Base-by-base conservation (phyloP, 176 grass and related monocot genomes). In the Oryza australiensis region DNA sequence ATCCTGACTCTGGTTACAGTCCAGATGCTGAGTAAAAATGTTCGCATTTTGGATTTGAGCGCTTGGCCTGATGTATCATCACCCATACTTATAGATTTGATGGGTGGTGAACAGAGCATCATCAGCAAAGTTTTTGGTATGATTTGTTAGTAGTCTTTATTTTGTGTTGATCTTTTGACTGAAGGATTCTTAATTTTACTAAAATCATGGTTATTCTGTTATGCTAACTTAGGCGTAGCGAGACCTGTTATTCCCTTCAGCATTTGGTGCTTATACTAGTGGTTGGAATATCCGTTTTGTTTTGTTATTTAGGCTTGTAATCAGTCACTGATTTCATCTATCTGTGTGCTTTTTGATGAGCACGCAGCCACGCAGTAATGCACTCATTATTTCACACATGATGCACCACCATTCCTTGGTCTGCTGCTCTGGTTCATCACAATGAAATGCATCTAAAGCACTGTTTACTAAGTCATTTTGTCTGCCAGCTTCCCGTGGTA, bases 1-100 rank as follows among this genome's bases (percentile, higher is more conserved):
- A 86, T 72, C 86, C 92, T 95, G 92, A 98, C 95, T 91, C 83
- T 98, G 86, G 90, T 95, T 90, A 98, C 95, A 95, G 95, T 98
- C 92, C 95, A 98, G 95, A 95, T 98, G 76, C 84, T 90, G 90
- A 95, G 82, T 82, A 87, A 82, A 86, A 82, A 78, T 81, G 88
- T 86, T 73, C 68, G 22, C 75, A 85, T 93, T 80, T 85, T 91
- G 82, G 93, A 98, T 90, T 70, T 95, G 90, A 91, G 72, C 75
- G 32, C 82, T 75, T 88, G 73, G 71, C 85, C 90, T 68, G 82
- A 91, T 86, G 79, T 89, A 82, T 83, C 93, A 77, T 35, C 82
- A 43, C 86, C 88, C 22, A 73, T 95, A 70, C 78, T 95, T 80
- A n/a, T 68, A 26, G 96, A 98, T 63, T 80, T 98, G 59, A 88